A percentile compares a stretch with the other conserved stretches of the same genome.
Evolutionary conservation across 1,284 basidiomycete species (phyloP).

Genomic region (Stygiomarasmius scandens): DNA sequence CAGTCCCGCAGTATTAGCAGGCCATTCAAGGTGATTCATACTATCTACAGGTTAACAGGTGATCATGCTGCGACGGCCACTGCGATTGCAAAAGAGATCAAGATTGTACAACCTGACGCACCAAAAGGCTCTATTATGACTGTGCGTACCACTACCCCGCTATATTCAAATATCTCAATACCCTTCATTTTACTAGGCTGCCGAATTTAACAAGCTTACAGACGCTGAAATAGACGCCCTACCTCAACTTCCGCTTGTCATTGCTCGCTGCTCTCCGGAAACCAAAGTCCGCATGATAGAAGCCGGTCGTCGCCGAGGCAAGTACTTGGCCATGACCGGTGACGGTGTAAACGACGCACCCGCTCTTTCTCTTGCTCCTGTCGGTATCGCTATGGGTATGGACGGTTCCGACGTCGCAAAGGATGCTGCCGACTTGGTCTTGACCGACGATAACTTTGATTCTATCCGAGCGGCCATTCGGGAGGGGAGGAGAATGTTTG

Average conservation of each 20-base stretch:
- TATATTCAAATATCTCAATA: no score
- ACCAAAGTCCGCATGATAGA: slow-evolving; percentile 57
- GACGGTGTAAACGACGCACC: slow-evolving; percentile 70
- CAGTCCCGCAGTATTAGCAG: no score
- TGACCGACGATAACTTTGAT: slow-evolving; percentile 65
- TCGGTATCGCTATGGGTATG: slow-evolving; percentile 61
- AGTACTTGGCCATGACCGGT: slow-evolving; percentile 59
- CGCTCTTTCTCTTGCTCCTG: slow-evolving; percentile 58
- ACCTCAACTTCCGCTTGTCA: slow-evolving; percentile 44
- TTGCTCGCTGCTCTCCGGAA: slow-evolving; percentile 46
- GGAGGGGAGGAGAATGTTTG: slow-evolving; percentile 50
- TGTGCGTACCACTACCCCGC: slow-evolving; percentile 17
- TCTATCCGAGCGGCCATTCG: slow-evolving; percentile 65
- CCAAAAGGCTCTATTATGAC: slow-evolving; percentile 64
- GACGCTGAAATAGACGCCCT: slow-evolving; percentile 57
- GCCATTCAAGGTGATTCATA: not conserved
- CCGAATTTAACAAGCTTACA: slow-evolving; percentile 64
- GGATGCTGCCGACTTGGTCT: slow-evolving; percentile 50
- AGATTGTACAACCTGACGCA: slow-evolving; percentile 64
- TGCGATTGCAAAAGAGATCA: slow-evolving; percentile 63
- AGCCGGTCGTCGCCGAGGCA: slow-evolving; percentile 41
- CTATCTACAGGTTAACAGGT: slow-evolving; percentile 35
- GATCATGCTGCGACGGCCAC: slow-evolving; percentile 70
- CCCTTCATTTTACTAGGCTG: no score
- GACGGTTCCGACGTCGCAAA: slow-evolving; percentile 57